These are phyloP conservation scores for Ophiosphaerella korrae DNA, from an alignment of 2,329 filamentous ascomycete genomes.

Conservation along the genomic window DNA sequence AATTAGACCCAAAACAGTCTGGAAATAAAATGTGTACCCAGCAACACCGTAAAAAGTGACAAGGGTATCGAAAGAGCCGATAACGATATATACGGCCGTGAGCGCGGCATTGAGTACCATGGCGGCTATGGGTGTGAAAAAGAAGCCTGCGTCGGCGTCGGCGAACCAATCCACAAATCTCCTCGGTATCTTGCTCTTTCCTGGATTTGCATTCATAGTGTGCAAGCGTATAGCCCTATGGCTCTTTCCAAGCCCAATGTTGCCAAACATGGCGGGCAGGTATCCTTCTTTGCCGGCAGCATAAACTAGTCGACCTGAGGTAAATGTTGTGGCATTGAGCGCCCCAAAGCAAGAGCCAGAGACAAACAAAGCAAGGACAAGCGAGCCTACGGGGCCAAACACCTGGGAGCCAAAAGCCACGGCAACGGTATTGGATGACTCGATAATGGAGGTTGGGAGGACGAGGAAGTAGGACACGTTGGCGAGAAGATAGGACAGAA, in stretches of 20 bases:
- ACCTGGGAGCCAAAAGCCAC: constrained; percentile 91
- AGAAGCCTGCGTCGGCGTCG: constrained; percentile 76
- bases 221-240: constrained; percentile 45
- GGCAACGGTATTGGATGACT: constrained; percentile 91
- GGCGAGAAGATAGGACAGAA: constrained; percentile 85
- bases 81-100: constrained; percentile 76
- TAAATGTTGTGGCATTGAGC: constrained; percentile 93
- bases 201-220: constrained; percentile 22
- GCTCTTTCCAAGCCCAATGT: constrained; percentile 70
- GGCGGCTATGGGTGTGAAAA: constrained; percentile 93
- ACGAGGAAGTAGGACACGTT: constrained; percentile 96
- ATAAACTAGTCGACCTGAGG: constrained; percentile 88
- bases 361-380: constrained; percentile 87
- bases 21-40: constrained; percentile 96
- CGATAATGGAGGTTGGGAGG: constrained; percentile 77
- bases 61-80: constrained; percentile 89
- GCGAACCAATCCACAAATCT: constrained; percentile 41
- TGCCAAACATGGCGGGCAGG: constrained; percentile 80
- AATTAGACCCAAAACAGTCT: constrained; percentile 91
- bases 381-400: constrained; percentile 80
- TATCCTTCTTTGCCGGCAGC: constrained; percentile 95
- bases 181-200: constrained; percentile 25
- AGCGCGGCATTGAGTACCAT: constrained; percentile 79
- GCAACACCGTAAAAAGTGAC: constrained; percentile 98
- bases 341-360: constrained; percentile 92